These are phyloP conservation scores for Amphibolis antarctica DNA, from an alignment of 106 monocot genomes.

Conservation along the genomic window DNA sequence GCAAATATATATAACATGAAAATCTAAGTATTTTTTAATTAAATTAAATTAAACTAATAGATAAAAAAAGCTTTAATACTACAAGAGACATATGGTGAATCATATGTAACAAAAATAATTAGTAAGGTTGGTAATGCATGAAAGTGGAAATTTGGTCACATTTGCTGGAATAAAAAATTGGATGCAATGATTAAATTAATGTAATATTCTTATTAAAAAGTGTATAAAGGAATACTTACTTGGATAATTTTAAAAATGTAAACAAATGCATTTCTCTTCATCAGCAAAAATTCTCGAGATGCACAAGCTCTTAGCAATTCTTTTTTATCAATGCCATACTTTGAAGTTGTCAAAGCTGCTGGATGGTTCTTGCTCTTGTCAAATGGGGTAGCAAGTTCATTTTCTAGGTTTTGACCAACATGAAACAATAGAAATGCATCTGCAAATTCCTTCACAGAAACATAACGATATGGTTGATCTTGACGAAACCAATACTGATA, in stretches of 20 bases:
- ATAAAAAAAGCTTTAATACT: too few species aligned
- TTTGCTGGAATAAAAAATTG: too few species aligned
- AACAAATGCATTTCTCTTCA: conserved; percentile 44
- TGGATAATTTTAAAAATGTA: conserved; percentile 36
- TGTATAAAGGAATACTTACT: conserved; percentile 13
- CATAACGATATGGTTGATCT: conserved; percentile 20
- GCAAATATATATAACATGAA: too few species aligned
- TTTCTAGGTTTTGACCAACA: conserved; percentile 10
- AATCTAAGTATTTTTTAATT: too few species aligned
- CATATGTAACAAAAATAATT: too few species aligned
- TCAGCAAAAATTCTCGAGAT: conserved; percentile 27
- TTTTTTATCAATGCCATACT: not conserved
- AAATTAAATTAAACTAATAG: too few species aligned
- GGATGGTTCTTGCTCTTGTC: conserved; percentile 26
- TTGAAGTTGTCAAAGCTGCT: conserved; percentile 18
- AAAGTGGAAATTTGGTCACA: too few species aligned
- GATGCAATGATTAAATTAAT: too few species aligned
- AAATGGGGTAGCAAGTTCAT: conserved; percentile 19
- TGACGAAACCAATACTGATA: conserved; percentile 27
- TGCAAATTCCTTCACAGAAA: conserved; percentile 23
- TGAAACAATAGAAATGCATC: conserved; percentile 29
- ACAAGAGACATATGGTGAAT: too few species aligned
- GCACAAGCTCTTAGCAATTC: conserved; percentile 18
- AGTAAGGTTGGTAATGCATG: too few species aligned
- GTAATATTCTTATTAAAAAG: too few species aligned